Evolutionary conservation across 345 rosid genomes (phyloP).

Genomic region (Erucastrum elatum): DNA sequence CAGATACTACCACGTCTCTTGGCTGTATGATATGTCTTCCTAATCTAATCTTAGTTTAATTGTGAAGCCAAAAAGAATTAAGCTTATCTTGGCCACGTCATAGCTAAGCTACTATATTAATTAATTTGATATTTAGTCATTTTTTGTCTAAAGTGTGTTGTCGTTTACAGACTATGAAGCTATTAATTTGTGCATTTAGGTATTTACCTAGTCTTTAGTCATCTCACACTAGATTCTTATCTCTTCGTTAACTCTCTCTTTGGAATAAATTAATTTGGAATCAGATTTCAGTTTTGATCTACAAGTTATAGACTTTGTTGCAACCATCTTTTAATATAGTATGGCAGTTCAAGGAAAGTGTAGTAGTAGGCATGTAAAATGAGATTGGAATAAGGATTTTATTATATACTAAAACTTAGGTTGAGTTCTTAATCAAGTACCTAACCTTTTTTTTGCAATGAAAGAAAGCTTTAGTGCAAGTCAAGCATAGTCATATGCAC

Average conservation of each 20-base stretch:
- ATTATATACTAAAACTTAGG: constrained; percentile 25
- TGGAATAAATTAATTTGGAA: not conserved
- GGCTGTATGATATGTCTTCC: constrained; percentile 8
- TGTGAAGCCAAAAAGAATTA: constrained; percentile 30
- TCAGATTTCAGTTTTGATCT: not conserved
- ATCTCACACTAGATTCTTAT: not conserved
- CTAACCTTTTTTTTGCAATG: constrained; percentile 26
- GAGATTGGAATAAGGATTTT: not conserved
- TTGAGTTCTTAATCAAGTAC: constrained; percentile 36
- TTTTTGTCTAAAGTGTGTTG: constrained; percentile 36
- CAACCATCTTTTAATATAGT: not conserved
- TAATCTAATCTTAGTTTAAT: constrained; percentile 6
- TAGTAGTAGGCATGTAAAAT: constrained; percentile 13
- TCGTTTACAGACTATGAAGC: constrained; percentile 15
- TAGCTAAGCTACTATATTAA: not conserved
- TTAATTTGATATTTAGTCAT: constrained; percentile 5
- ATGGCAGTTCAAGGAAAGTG: constrained; percentile 10
- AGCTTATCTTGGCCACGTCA: constrained; percentile 38
- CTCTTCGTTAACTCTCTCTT: not conserved
- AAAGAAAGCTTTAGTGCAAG: constrained; percentile 42
- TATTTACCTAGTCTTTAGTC: not conserved
- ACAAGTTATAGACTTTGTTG: not conserved
- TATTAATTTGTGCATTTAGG: not conserved
- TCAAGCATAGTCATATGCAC: constrained; percentile 23
- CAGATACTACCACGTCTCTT: constrained; percentile 18